Evolutionary conservation across 495 filamentous ascomycete genomes (phyloP).

Genomic region (Hyaloscypha bicolor): DNA sequence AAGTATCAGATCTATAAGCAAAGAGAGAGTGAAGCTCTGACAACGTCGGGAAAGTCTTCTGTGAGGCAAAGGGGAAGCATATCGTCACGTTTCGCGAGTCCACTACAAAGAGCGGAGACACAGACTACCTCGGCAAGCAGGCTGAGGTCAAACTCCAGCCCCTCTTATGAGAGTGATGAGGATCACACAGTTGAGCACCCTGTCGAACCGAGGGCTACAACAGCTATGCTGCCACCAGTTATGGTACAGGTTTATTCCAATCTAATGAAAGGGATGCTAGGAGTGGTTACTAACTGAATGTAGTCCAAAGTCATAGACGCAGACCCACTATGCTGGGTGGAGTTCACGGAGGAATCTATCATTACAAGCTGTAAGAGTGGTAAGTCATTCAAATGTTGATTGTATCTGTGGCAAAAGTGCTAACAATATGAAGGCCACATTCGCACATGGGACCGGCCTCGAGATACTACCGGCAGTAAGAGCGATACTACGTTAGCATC

Average conservation of each 20-base stretch:
- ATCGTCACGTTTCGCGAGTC: slow-evolving; percentile 50
- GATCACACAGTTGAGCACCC: slow-evolving; percentile 63
- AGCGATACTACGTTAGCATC: slow-evolving; percentile 18
- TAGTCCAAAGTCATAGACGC: slow-evolving; percentile 84
- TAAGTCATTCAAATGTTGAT: slow-evolving; percentile 42
- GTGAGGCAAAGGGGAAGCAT: slow-evolving; percentile 64
- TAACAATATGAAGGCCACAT: slow-evolving; percentile 67
- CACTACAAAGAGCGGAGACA: slow-evolving; percentile 49
- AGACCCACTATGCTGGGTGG: slow-evolving; percentile 86
- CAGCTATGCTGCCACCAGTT: slow-evolving; percentile 89
- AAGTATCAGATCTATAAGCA: slow-evolving; percentile 35
- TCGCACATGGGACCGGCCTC: slow-evolving; percentile 82
- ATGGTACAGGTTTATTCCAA: slow-evolving; percentile 57
- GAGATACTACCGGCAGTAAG: slow-evolving; percentile 54
- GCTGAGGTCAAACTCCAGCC: slow-evolving; percentile 65
- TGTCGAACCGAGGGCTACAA: slow-evolving; percentile 77
- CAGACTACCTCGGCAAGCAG: slow-evolving; percentile 57
- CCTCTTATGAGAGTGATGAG: slow-evolving; percentile 49
- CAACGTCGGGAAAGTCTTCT: slow-evolving; percentile 37
- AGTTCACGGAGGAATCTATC: slow-evolving; percentile 88
- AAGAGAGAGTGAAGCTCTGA: slow-evolving; percentile 16
- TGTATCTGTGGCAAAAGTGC: neutral
- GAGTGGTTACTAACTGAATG: slow-evolving; percentile 12
- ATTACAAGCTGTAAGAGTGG: slow-evolving; percentile 88
- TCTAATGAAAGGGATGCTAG: neutral